These are phyloP conservation scores for Tardiomyces digboiensis DNA, from an alignment of 1,139 yeast genomes.

Conservation along the genomic window DNA sequence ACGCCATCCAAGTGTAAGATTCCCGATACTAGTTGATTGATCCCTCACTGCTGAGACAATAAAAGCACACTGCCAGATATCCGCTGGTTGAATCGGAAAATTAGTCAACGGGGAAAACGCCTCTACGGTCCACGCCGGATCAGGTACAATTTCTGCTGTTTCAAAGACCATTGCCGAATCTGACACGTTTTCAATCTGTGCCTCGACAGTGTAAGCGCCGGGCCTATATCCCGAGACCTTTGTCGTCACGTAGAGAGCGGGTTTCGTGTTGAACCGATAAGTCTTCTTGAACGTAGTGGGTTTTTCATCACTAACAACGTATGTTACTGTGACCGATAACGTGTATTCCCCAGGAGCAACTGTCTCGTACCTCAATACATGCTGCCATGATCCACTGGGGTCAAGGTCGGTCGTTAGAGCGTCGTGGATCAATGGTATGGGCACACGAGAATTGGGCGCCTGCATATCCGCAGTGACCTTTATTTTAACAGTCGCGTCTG, in stretches of 20 bases:
- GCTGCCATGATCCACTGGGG: slow-evolving; percentile 12
- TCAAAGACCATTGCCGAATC: slow-evolving; percentile 22
- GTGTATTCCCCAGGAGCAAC: slow-evolving; percentile 22
- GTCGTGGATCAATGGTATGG: slow-evolving; percentile 3
- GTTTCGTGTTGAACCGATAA: slow-evolving; percentile 22
- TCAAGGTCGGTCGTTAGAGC: slow-evolving; percentile 4
- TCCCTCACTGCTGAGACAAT: slow-evolving; percentile 7
- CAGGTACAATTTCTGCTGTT: slow-evolving; percentile 20
- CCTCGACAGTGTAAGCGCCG: slow-evolving; percentile 20
- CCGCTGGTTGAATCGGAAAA: slow-evolving; percentile 15
- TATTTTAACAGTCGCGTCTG: slow-evolving; percentile 8
- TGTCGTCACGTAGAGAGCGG: slow-evolving; percentile 24
- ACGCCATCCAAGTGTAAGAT: slow-evolving; percentile 25
- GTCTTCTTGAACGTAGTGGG: slow-evolving; percentile 16
- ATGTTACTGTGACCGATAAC: slow-evolving; percentile 18
- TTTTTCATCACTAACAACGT: slow-evolving; percentile 9
- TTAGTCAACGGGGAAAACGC: slow-evolving; percentile 8
- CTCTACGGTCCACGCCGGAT: slow-evolving; percentile 19
- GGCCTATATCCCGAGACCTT: slow-evolving; percentile 15
- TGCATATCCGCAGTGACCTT: slow-evolving; percentile 9
- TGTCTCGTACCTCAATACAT: slow-evolving; percentile 20
- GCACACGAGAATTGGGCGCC: neutral
- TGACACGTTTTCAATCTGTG: slow-evolving; percentile 27
- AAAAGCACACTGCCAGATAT: slow-evolving; percentile 14
- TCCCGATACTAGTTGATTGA: slow-evolving; percentile 8